A percentile compares a stretch with the other conserved stretches of the same genome.
Conservation (phyloP, 2,329 filamentous ascomycete genomes). For the Sporothrix protearum region DNA sequence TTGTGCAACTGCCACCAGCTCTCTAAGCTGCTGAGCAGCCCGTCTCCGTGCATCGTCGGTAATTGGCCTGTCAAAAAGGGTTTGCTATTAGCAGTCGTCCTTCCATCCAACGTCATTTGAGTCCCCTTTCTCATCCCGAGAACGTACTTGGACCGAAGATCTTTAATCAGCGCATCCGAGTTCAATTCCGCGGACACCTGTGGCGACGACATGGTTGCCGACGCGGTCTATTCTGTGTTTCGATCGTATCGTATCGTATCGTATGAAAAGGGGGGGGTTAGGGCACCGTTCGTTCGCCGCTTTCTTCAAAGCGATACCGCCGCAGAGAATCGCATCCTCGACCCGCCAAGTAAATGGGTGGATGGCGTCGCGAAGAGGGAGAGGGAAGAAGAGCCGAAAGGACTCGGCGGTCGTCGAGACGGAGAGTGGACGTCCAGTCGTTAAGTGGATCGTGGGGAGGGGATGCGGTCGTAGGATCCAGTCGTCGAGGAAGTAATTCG, state of each 20-base stretch:
- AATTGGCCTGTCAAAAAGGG: conserved; percentile 31
- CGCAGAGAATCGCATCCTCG: conserved; percentile 27
- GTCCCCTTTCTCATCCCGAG: not conserved
- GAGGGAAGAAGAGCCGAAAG: not conserved
- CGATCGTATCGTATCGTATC: not conserved
- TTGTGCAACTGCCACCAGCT: conserved; percentile 53
- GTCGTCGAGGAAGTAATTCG: not conserved
- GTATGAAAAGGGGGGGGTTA: not conserved
- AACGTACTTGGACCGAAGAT: conserved; percentile 53
- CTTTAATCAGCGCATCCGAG: conserved; percentile 53
- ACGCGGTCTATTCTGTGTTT: not conserved
- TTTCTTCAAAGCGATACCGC: conserved; percentile 27
- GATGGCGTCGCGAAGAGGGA: not conserved
- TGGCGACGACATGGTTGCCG: conserved; percentile 27
- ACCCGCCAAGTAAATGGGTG: conserved; percentile 7
- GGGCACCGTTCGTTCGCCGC: conserved; percentile 23
- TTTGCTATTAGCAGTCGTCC: conserved; percentile 8
- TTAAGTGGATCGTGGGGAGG: not conserved
- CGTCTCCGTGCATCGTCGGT: conserved; percentile 50
- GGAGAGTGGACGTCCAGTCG: not conserved
- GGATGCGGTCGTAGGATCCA: not conserved
- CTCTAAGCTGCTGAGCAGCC: conserved; percentile 52
- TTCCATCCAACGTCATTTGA: not conserved
- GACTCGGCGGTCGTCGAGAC: not conserved
- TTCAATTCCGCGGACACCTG: conserved; percentile 49